phyloP scores from a whole-genome alignment of 306 rosid species.

The Adenanthera pavonina region DNA sequence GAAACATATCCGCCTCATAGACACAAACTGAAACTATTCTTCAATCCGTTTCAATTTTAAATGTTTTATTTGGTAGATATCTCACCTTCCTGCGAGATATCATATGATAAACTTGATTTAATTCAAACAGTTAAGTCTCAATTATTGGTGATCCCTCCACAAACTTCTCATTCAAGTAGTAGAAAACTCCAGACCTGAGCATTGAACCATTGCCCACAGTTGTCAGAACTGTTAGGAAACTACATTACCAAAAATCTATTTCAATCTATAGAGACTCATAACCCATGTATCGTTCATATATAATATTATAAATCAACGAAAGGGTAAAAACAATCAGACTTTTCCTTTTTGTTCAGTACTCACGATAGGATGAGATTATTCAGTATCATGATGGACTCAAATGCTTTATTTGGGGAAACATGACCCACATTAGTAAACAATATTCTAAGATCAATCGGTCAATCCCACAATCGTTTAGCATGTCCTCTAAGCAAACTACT shows the following conservation, averaged over 20 bases:
- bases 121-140: neutral
- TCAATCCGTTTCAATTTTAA: too few species aligned
- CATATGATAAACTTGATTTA: neutral
- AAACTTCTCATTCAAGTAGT: neutral
- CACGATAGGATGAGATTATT: neutral
- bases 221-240: neutral
- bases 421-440: neutral
- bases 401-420: neutral
- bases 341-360: neutral
- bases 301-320: neutral
- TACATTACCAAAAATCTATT: neutral
- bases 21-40: neutral
- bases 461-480: neutral
- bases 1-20: neutral
- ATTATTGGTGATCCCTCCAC: neutral
- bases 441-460: neutral
- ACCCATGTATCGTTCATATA: neutral
- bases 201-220: neutral
- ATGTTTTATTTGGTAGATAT: too few species aligned
- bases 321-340: neutral
- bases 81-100: neutral
- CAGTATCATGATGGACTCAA: slow-evolving; percentile 1
- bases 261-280: neutral
- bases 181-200: neutral
- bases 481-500: neutral